Evolutionary conservation across 2,329 filamentous ascomycete species (phyloP), one percentile per base, ranked within the genome.

Genomic region (Reticulascus tulasneorum): DNA sequence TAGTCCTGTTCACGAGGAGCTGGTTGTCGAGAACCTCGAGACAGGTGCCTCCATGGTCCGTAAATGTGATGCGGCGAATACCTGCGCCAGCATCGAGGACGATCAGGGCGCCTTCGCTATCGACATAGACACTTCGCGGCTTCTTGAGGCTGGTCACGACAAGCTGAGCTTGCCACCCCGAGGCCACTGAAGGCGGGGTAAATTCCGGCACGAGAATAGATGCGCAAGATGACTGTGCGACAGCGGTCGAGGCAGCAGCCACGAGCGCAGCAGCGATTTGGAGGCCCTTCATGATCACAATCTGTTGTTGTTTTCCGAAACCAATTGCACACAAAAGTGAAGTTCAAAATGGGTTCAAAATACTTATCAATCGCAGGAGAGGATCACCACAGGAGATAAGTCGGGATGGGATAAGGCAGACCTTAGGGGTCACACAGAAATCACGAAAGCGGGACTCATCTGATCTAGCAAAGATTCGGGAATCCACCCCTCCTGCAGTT

Each of bases 101-200:
- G 3, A 76, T 54, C 11, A 76, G 54, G 4, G 58, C 63, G 5
- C 69, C 69, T 22, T 57, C 53, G 5, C 40, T 47, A 43, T 76
- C 72, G 37, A 75, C 67, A 6, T 63, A 48, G 32, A 75, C 59
- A 29, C 62, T 56, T 10, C 71, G 62, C 2, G 71, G 71, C 9
- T 53, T 57, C 5, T 48, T 58, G 30, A 73, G 49, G 12, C 60
- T 60, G 18, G 58, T 60, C 24, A 61, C 63, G 16, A 71, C 50
- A 4, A 73, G 56, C 40, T 65, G 59, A 12, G 62, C 66, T 6
- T 60, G 53, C 66, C 69, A 74, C 20, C 66, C 66, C 5, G 53
- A 46, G 15, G 63, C 62, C 9, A 66, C 59, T 3, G 49, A 49
- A 10, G 67, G 69, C 5, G 51, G 40, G 4, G 53, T 51, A 42